These are phyloP conservation scores for Breynia disticha DNA, from an alignment of 441 rosid genomes.

Conservation along the genomic window DNA sequence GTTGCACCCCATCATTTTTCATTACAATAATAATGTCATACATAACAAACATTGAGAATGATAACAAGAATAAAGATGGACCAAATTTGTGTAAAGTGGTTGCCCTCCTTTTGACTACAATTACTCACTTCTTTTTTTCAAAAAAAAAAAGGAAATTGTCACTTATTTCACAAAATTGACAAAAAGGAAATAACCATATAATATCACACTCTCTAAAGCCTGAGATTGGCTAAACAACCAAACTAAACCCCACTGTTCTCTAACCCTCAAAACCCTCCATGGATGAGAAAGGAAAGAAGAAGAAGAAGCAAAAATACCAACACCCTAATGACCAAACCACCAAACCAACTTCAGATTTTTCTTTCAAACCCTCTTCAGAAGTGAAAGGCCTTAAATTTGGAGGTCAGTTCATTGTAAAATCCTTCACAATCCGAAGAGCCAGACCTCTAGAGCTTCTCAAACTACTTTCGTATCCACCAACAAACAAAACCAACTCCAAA, in stretches of 20 bases:
- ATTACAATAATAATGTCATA: no score
- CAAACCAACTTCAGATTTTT: conserved; percentile 45
- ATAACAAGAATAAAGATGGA: conserved; percentile 2
- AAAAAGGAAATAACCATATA: neutral
- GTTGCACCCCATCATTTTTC: no score
- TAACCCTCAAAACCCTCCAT: conserved; percentile 11
- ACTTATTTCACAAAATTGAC: neutral
- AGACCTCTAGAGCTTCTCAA: conserved; percentile 69
- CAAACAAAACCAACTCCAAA: conserved; percentile 14
- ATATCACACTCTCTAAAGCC: conserved; percentile 21
- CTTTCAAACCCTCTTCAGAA: conserved; percentile 69
- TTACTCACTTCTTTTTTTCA: neutral
- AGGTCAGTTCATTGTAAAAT: conserved; percentile 79
- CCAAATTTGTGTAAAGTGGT: conserved; percentile 17
- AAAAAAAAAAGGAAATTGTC: conserved; percentile 7
- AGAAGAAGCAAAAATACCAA: conserved; percentile 51
- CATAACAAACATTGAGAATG: conserved; percentile 9
- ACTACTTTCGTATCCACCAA: conserved; percentile 56
- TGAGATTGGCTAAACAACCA: conserved; percentile 21
- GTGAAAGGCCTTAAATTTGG: conserved; percentile 85
- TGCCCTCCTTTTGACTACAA: conserved; percentile 17
- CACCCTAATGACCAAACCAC: conserved; percentile 47
- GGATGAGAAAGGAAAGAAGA: conserved; percentile 38
- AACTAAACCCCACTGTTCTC: neutral
- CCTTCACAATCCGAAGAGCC: conserved; percentile 87